A percentile compares a stretch with the other conserved stretches of the same genome.
phyloP scores from a whole-genome alignment of 2,329 filamentous ascomycete species.

The Lasiodiplodia gonubiensis region DNA sequence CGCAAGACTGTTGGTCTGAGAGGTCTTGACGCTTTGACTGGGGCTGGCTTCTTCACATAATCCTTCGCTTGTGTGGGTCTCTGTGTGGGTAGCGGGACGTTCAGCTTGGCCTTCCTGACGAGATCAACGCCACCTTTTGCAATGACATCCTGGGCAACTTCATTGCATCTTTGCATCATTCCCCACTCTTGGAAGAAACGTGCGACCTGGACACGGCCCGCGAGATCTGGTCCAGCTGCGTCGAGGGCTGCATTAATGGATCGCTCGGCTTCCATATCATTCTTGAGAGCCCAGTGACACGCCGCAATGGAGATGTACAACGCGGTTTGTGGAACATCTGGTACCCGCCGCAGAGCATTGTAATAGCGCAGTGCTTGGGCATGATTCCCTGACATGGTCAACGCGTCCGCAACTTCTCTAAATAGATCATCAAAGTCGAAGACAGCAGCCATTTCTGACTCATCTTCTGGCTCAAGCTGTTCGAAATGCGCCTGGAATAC shows the following conservation, averaged over 20 bases:
- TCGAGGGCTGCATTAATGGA: slow-evolving; percentile 78
- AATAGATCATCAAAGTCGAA: slow-evolving; percentile 79
- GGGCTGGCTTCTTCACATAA: background rate
- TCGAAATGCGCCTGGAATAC: slow-evolving; percentile 51
- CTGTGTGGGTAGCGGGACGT: slow-evolving; percentile 28
- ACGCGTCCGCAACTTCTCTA: slow-evolving; percentile 68
- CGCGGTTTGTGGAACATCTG: slow-evolving; percentile 53
- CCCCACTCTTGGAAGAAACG: slow-evolving; percentile 77
- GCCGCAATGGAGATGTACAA: slow-evolving; percentile 41
- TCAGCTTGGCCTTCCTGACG: slow-evolving; percentile 52
- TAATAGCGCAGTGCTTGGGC: slow-evolving; percentile 66
- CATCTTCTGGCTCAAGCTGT: slow-evolving; percentile 71
- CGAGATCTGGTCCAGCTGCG: slow-evolving; percentile 72
- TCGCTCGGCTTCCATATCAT: slow-evolving; percentile 73
- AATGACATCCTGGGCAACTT: slow-evolving; percentile 68
- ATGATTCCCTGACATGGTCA: slow-evolving; percentile 58
- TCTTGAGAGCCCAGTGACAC: slow-evolving; percentile 70
- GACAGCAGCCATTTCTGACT: slow-evolving; percentile 56
- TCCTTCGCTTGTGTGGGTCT: slow-evolving; percentile 13
- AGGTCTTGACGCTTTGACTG: background rate
- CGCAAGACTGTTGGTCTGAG: background rate
- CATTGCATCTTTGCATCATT: slow-evolving; percentile 60
- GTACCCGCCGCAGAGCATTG: slow-evolving; percentile 55
- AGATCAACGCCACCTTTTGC: slow-evolving; percentile 61
- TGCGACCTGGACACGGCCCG: slow-evolving; percentile 78